phyloP scores from a whole-genome alignment of 1,284 basidiomycete genomes.

The Phenoliferia sp. region DNA sequence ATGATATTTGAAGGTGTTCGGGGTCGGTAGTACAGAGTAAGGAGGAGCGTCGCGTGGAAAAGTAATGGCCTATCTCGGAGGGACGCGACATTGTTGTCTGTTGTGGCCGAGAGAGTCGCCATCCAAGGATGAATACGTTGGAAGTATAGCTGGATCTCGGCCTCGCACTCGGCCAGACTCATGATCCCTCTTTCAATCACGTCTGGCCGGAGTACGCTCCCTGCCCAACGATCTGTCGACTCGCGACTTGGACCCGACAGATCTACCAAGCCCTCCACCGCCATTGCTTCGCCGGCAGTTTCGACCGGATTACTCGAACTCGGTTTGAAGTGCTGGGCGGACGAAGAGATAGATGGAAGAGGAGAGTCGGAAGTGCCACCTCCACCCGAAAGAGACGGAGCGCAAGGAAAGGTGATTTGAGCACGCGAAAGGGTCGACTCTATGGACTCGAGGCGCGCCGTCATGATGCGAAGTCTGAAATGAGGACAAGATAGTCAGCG shows the following conservation, averaged over 20 bases:
- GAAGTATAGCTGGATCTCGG: conserved; percentile 26
- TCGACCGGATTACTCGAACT: conserved; percentile 21
- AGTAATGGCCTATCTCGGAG: conserved; percentile 27
- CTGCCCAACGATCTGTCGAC: background rate
- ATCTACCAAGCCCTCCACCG: conserved; percentile 28
- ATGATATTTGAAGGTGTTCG: conserved; percentile 16
- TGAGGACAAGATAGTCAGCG: background rate
- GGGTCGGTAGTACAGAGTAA: conserved; percentile 28
- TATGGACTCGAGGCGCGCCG: conserved; percentile 26
- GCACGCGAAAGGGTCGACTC: conserved; percentile 25
- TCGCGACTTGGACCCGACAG: conserved; percentile 4
- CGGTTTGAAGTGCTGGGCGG: background rate
- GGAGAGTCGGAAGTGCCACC: background rate
- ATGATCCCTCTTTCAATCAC: conserved; percentile 21
- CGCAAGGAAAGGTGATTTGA: background rate
- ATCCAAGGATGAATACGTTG: conserved; percentile 24
- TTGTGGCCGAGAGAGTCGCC: conserved; percentile 12
- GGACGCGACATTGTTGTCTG: conserved; percentile 16
- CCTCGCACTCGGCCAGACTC: conserved; percentile 19
- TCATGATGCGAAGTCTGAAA: conserved; percentile 25
- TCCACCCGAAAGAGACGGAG: background rate
- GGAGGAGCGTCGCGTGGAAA: conserved; percentile 29
- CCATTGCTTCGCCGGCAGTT: conserved; percentile 30
- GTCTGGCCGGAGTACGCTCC: conserved; percentile 9
- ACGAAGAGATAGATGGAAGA: background rate